Evolutionary conservation across 2,329 filamentous ascomycete genomes (phyloP).

Genomic region (Piedraia hortae): DNA sequence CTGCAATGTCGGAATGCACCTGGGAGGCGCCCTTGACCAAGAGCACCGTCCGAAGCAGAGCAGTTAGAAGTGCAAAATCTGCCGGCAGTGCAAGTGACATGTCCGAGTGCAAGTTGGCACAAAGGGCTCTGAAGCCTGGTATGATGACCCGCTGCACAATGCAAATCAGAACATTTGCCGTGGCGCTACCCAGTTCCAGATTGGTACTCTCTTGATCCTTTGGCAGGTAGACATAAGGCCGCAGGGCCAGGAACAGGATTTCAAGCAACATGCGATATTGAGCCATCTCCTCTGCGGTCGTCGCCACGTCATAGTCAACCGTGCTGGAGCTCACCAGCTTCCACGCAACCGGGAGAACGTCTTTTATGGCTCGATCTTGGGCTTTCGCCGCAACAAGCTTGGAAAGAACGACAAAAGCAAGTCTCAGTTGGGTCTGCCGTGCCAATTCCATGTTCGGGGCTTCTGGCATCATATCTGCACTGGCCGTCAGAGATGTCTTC

Average conservation of each 20-base stretch:
- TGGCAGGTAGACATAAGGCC: constrained; percentile 23
- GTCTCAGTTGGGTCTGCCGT: constrained; percentile 45
- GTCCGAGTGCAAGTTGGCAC: constrained; percentile 45
- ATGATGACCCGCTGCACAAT: constrained; percentile 56
- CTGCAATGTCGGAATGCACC: constrained; percentile 16
- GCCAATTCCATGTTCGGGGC: constrained; percentile 62
- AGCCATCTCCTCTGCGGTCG: constrained; percentile 27
- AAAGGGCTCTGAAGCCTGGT: constrained; percentile 55
- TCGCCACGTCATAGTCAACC: constrained; percentile 30
- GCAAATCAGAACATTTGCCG: constrained; percentile 38
- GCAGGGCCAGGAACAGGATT: constrained; percentile 58
- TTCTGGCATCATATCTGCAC: constrained; percentile 41
- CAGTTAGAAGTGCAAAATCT: constrained; percentile 68
- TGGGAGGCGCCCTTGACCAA: constrained; percentile 46
- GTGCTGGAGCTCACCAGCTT: constrained; percentile 27
- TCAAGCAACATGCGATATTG: constrained; percentile 70
- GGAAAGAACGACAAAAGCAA: constrained; percentile 61
- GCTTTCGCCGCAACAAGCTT: constrained; percentile 34
- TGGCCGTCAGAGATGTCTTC: constrained; percentile 50
- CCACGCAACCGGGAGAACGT: constrained; percentile 31
- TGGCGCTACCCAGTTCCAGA: constrained; percentile 11
- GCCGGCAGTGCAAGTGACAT: constrained; percentile 24
- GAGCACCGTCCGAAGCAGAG: constrained; percentile 61
- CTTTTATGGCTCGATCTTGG: constrained; percentile 22
- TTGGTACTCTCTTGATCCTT: constrained; percentile 2